Evolutionary conservation across 2,329 filamentous ascomycete genomes (phyloP).

Genomic region (Coniochaeta prunicola): DNA sequence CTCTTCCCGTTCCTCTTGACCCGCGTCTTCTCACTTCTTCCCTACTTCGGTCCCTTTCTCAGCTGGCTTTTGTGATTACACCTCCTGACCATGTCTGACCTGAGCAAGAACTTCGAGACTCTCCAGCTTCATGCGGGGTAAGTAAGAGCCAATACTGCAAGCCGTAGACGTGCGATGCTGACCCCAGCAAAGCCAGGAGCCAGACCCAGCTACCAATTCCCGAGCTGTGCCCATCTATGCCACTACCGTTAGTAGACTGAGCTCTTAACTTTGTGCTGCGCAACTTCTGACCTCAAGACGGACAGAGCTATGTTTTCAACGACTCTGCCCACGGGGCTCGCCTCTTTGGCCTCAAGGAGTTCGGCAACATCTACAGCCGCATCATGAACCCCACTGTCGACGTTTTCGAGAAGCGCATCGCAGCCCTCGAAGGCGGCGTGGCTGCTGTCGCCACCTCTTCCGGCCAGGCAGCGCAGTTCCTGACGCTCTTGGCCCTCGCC

Average conservation of each 20-base stretch:
- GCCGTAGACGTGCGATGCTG: background rate
- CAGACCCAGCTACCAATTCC: slow-evolving; percentile 75
- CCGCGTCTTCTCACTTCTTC: background rate
- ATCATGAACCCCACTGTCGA: slow-evolving; percentile 97
- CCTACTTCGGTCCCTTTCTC: background rate
- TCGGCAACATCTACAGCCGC: slow-evolving; percentile 95
- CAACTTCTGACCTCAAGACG: background rate
- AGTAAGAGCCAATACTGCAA: slow-evolving; percentile 5
- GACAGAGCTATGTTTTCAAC: slow-evolving; percentile 83
- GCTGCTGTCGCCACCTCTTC: slow-evolving; percentile 80
- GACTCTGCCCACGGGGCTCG: slow-evolving; percentile 92
- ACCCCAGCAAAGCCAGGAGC: slow-evolving; percentile 55
- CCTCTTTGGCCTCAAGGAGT: slow-evolving; percentile 93
- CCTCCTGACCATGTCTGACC: slow-evolving; percentile 31
- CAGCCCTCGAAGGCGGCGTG: slow-evolving; percentile 88
- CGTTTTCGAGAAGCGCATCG: slow-evolving; percentile 93
- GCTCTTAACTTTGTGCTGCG: background rate
- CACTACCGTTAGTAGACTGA: slow-evolving; percentile 55
- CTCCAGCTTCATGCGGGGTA: slow-evolving; percentile 82
- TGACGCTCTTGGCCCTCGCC: slow-evolving; percentile 78
- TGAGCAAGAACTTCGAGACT: slow-evolving; percentile 68
- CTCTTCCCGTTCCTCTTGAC: background rate
- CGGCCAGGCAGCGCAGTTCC: slow-evolving; percentile 88
- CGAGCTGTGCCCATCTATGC: slow-evolving; percentile 95
- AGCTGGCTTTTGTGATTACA: background rate